Evolutionary conservation across 2,329 filamentous ascomycete genomes (phyloP).

Genomic region (Fusarium mundagurra): DNA sequence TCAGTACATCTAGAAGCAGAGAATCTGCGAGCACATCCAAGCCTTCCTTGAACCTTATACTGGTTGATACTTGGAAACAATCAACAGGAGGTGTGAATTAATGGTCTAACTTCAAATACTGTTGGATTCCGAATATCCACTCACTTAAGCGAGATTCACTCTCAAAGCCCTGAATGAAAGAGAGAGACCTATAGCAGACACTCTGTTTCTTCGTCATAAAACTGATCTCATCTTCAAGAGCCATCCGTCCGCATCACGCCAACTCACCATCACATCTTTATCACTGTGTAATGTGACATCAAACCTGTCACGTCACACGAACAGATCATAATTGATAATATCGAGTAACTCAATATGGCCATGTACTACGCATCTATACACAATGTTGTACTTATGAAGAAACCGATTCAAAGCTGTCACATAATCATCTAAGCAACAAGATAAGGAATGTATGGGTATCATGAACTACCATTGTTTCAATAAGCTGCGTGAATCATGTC

Average conservation of each 20-base stretch:
- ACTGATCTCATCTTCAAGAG: not conserved
- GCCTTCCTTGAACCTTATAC: not conserved
- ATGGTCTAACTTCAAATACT: not conserved
- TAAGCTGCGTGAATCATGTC: conserved; percentile 41
- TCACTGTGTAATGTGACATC: not conserved
- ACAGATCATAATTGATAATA: not conserved
- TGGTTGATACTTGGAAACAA: not conserved
- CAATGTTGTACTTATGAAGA: not conserved
- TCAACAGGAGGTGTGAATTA: not conserved
- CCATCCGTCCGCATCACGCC: not conserved
- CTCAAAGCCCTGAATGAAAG: not conserved
- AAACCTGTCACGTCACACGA: not conserved
- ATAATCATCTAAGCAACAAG: not conserved
- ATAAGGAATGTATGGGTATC: conserved; percentile 41
- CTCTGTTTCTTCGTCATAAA: not conserved
- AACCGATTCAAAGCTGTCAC: not conserved
- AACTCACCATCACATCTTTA: not conserved
- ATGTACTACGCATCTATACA: not conserved
- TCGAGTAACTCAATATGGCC: not conserved
- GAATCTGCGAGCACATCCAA: no score
- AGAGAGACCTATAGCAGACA: not conserved
- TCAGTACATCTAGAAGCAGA: not conserved
- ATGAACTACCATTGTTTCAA: conserved; percentile 41
- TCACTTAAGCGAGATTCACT: conserved; percentile 1
- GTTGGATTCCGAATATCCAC: not conserved